These are phyloP conservation scores for Trametes punicea DNA, from an alignment of 768 basidiomycete genomes.

Conservation along the genomic window DNA sequence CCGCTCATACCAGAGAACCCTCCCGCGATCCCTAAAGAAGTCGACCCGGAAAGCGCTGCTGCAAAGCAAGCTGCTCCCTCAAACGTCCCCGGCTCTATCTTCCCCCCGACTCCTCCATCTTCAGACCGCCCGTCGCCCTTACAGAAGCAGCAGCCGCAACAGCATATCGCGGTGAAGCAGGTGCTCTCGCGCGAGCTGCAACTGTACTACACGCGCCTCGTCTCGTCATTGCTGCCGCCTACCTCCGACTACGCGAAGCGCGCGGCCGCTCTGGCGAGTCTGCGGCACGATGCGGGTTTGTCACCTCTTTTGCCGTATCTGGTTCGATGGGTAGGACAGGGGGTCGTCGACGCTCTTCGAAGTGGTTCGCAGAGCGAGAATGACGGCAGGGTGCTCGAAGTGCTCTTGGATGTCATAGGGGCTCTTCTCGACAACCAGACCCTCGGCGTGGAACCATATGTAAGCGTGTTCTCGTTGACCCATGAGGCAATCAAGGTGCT, in stretches of 20 bases:
- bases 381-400: constrained; percentile 72
- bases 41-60: constrained; percentile 33
- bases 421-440: constrained; percentile 84
- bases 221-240: constrained; percentile 75
- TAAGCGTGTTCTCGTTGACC: constrained; percentile 40
- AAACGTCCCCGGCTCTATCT: constrained; percentile 26
- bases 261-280: constrained; percentile 84
- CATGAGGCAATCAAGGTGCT: constrained; percentile 1
- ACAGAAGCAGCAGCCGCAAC: constrained; percentile 45
- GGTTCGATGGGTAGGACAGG: constrained; percentile 92
- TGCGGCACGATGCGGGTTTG: constrained; percentile 86
- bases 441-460: constrained; percentile 95
- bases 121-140: constrained; percentile 28
- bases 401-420: constrained; percentile 79
- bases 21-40: constrained; percentile 67
- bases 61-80: constrained; percentile 18
- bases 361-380: constrained; percentile 50
- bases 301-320: constrained; percentile 91
- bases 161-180: constrained; percentile 83
- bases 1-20: constrained; percentile 96
- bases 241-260: constrained; percentile 65
- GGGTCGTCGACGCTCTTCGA: constrained; percentile 63
- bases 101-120: constrained; percentile 28
- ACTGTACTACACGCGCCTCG: constrained; percentile 90
- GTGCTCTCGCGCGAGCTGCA: constrained; percentile 92